A percentile compares a stretch with the other conserved stretches of the same genome.
Evolutionary conservation across 257 asterid genomes (phyloP).

Genomic region (Euphrasia confusa): DNA sequence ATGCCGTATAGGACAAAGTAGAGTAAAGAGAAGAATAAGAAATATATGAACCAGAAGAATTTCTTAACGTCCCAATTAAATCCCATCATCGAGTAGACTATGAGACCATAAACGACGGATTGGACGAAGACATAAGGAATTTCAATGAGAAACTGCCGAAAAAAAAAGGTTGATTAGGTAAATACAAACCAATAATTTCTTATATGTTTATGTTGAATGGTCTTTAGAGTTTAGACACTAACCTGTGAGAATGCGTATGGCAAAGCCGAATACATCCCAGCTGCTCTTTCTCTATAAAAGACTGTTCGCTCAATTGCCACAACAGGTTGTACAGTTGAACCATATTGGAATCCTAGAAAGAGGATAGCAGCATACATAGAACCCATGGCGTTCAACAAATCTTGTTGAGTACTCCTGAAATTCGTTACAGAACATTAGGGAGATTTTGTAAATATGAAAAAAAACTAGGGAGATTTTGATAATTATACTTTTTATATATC

Average conservation of each 20-base stretch:
- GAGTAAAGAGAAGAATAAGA: conserved; percentile 53
- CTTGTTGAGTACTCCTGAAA: conserved; percentile 44
- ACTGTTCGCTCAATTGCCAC: conserved; percentile 74
- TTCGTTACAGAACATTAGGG: not conserved
- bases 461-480: not conserved
- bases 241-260: conserved; percentile 84
- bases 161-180: not conserved
- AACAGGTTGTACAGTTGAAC: conserved; percentile 72
- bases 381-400: conserved; percentile 66
- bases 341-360: conserved; percentile 61
- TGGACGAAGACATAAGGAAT: conserved; percentile 58
- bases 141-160: conserved; percentile 54
- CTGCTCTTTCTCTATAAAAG: conserved; percentile 74
- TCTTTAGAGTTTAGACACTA: not conserved
- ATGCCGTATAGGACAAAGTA: conserved; percentile 74
- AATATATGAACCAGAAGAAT: conserved; percentile 66
- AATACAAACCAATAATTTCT: not conserved
- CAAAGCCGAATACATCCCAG: conserved; percentile 78
- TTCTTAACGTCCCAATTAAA: conserved; percentile 57
- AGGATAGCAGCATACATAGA: conserved; percentile 57
- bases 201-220: not conserved
- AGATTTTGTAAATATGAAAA: not conserved
- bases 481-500: not conserved
- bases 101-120: conserved; percentile 42
- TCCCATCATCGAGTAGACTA: conserved; percentile 64